Percentiles rank a stretch among this genome's conserved stretches.
Evolutionary conservation across 2,329 filamentous ascomycete species (phyloP).

Genomic region (Arthroderma uncinatum): DNA sequence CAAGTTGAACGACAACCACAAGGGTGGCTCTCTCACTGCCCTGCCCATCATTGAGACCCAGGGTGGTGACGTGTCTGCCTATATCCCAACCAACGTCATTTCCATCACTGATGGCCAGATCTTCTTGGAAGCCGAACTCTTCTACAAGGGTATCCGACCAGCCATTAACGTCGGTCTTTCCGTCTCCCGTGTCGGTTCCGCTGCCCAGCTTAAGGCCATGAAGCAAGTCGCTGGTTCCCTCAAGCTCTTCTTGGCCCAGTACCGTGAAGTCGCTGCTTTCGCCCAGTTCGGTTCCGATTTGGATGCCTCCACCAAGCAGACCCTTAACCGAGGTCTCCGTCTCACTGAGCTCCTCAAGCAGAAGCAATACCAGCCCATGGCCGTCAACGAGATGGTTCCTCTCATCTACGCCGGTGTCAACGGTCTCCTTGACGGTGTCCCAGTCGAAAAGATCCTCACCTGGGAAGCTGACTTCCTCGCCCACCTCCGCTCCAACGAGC

Average conservation of each 20-base stretch:
- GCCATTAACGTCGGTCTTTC: constrained; percentile 99
- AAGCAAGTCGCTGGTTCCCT: constrained; percentile 99
- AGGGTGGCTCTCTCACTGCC: constrained; percentile 92
- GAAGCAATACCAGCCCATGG: constrained; percentile 98
- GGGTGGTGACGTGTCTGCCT: constrained; percentile 99
- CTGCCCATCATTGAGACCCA: constrained; percentile 98
- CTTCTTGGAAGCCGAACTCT: constrained; percentile 97
- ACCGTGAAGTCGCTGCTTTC: constrained; percentile 99
- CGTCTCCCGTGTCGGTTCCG: constrained; percentile 98
- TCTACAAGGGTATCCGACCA: constrained; percentile 99
- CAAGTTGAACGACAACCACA: constrained; percentile 95
- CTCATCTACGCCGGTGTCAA: constrained; percentile 99
- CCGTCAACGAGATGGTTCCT: constrained; percentile 99
- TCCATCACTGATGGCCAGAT: constrained; percentile 99
- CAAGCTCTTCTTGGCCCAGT: constrained; percentile 99
- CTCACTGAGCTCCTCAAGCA: constrained; percentile 98
- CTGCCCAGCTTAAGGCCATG: constrained; percentile 99
- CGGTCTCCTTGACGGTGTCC: constrained; percentile 78
- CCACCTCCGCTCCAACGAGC: constrained; percentile 84
- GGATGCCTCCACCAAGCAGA: constrained; percentile 98
- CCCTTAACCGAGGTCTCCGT: constrained; percentile 94
- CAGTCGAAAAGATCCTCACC: constrained; percentile 78
- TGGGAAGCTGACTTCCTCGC: constrained; percentile 94
- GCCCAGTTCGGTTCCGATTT: constrained; percentile 99
- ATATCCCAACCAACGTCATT: constrained; percentile 99